Percentiles rank a stretch among this genome's conserved stretches.
phyloP scores from a whole-genome alignment of 331 rosid species.

The Rosa hybrid region DNA sequence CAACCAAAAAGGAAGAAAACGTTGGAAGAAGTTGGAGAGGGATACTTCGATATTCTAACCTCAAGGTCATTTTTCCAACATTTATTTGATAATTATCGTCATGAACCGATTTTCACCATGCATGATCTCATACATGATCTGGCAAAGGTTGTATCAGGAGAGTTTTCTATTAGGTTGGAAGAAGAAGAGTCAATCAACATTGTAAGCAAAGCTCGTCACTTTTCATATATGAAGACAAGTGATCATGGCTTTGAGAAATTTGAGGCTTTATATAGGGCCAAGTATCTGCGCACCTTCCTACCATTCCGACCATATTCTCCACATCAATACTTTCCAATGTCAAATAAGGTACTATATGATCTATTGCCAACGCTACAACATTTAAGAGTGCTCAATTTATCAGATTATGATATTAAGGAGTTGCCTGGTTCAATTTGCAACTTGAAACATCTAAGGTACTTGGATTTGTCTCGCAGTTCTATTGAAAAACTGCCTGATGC shows the following conservation, averaged over 20 bases:
- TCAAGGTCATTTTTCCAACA: constrained; percentile 1
- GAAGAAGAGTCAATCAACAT: neutral
- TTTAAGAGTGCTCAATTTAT: neutral
- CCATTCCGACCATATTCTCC: neutral
- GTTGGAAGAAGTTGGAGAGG: neutral
- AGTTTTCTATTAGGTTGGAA: neutral
- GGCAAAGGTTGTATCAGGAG: neutral
- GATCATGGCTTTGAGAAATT: neutral
- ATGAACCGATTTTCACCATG: neutral
- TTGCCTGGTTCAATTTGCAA: neutral
- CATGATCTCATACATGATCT: constrained; percentile 10
- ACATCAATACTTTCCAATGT: neutral
- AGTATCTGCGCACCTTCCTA: neutral
- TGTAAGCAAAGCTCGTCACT: neutral
- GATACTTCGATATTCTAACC: neutral
- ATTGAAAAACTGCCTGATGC: constrained; percentile 3
- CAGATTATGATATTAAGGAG: neutral
- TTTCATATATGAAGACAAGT: neutral
- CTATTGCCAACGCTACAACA: neutral
- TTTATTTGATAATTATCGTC: neutral
- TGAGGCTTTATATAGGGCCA: neutral
- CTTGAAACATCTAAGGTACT: neutral
- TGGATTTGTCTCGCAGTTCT: constrained; percentile 10
- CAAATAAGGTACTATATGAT: neutral
- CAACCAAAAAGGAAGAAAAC: neutral